These are phyloP conservation scores for Pseudopyricularia cyperi DNA, from an alignment of 2,329 filamentous ascomycete genomes.

Conservation along the genomic window DNA sequence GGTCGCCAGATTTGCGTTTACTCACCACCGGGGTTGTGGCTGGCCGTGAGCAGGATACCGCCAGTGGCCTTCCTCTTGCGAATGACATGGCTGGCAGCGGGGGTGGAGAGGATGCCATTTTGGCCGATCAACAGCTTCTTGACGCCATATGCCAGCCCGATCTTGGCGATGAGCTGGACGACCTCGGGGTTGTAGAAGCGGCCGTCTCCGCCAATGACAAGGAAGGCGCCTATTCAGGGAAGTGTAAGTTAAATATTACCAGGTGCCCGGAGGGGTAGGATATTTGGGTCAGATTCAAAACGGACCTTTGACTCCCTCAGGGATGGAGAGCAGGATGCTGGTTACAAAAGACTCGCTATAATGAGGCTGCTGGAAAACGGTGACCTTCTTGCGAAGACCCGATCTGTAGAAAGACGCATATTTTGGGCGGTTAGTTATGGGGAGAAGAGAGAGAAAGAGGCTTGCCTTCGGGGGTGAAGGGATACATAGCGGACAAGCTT, in stretches of 20 bases:
- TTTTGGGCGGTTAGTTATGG: not conserved
- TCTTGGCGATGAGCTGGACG: constrained; percentile 93
- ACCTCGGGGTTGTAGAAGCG: constrained; percentile 96
- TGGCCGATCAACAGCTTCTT: constrained; percentile 98
- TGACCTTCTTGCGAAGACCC: constrained; percentile 97
- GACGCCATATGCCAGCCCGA: constrained; percentile 90
- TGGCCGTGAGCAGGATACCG: constrained; percentile 91
- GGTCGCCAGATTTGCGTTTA: not conserved
- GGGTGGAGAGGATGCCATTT: constrained; percentile 91
- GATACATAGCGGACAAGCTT: constrained; percentile 31
- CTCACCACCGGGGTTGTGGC: constrained; percentile 94
- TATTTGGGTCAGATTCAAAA: not conserved
- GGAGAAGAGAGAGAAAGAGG: not conserved
- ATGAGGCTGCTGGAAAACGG: constrained; percentile 87
- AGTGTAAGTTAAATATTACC: not conserved
- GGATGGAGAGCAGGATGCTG: constrained; percentile 90
- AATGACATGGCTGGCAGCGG: constrained; percentile 91
- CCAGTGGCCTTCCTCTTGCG: constrained; percentile 89
- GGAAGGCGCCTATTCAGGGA: constrained; percentile 45
- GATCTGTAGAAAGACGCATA: constrained; percentile 44
- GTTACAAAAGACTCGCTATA: constrained; percentile 95
- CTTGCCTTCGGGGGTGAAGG: not conserved
- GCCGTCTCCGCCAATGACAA: constrained; percentile 95
- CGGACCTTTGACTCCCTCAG: constrained; percentile 73
- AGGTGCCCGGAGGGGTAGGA: not conserved